These are phyloP conservation scores for Acanthamoeba quina DNA, from an alignment of 208 protist genomes.

Conservation along the genomic window DNA sequence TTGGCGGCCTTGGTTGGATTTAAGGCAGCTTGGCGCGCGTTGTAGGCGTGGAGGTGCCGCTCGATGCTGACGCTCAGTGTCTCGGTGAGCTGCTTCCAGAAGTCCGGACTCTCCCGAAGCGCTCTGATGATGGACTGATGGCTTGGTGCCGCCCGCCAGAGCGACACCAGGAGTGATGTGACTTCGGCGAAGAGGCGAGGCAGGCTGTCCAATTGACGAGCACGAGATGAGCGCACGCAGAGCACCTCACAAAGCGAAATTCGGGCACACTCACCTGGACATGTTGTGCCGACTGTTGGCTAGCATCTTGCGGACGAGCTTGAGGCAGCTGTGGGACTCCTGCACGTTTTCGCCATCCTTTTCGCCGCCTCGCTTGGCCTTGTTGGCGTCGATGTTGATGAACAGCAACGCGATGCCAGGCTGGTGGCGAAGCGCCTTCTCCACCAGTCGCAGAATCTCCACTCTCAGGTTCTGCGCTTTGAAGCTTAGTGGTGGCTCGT, in stretches of 20 bases:
- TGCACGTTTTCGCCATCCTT: background rate
- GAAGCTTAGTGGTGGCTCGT: background rate
- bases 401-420: slow-evolving; percentile 48
- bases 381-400: slow-evolving; percentile 37
- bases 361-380: background rate
- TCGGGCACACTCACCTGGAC: background rate
- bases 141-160: slow-evolving; percentile 29
- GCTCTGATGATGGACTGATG: slow-evolving; percentile 58
- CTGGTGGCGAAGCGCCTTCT: slow-evolving; percentile 15
- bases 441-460: slow-evolving; percentile 51
- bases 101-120: slow-evolving; percentile 9
- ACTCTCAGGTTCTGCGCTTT: background rate
- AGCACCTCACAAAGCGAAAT: background rate
- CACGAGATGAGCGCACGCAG: background rate
- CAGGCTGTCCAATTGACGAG: background rate
- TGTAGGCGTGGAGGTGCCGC: background rate
- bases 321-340: slow-evolving; percentile 41
- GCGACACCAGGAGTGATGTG: background rate
- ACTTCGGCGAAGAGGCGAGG: slow-evolving; percentile 40
- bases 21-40: background rate
- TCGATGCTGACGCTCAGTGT: background rate
- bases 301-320: slow-evolving; percentile 1
- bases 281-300: background rate
- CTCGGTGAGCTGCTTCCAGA: slow-evolving; percentile 41
- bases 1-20: background rate